Percentiles rank a stretch among this genome's conserved stretches.
Conservation (phyloP, 23 red algal genomes). For the Gracilaria gracilis region DNA sequence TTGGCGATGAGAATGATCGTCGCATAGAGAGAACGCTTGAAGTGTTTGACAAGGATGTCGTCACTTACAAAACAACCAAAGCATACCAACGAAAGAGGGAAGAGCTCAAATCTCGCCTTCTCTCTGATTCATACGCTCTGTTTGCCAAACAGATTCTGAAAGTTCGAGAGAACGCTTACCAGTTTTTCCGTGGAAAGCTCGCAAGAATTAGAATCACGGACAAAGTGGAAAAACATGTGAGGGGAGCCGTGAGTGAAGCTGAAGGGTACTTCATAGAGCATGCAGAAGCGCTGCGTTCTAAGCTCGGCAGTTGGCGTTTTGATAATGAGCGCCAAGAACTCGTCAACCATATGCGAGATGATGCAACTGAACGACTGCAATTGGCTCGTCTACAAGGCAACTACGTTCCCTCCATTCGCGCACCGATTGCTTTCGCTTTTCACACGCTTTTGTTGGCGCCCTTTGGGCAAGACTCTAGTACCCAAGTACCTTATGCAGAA, state of each 20-base stretch:
- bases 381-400: constrained; percentile 92
- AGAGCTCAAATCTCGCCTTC: constrained; percentile 72
- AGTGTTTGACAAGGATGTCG: constrained; percentile 78
- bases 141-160: constrained; percentile 88
- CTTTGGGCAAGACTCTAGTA: constrained; percentile 62
- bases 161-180: constrained; percentile 91
- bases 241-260: constrained; percentile 80
- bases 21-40: constrained; percentile 70
- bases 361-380: constrained; percentile 96
- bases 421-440: constrained; percentile 86
- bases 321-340: constrained; percentile 88
- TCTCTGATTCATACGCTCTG: constrained; percentile 81
- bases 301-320: constrained; percentile 76
- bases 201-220: constrained; percentile 88
- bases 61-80: constrained; percentile 64
- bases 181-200: constrained; percentile 84
- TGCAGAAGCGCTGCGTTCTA: constrained; percentile 76
- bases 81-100: constrained; percentile 73
- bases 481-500: constrained; percentile 31
- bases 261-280: constrained; percentile 91
- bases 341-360: constrained; percentile 89
- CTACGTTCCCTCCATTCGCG: constrained; percentile 84
- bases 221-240: constrained; percentile 93
- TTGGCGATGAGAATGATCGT: constrained; percentile 81
- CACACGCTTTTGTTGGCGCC: constrained; percentile 76